These are phyloP conservation scores for Suillus clintonianus DNA, from an alignment of 768 basidiomycete species.

Conservation along the genomic window DNA sequence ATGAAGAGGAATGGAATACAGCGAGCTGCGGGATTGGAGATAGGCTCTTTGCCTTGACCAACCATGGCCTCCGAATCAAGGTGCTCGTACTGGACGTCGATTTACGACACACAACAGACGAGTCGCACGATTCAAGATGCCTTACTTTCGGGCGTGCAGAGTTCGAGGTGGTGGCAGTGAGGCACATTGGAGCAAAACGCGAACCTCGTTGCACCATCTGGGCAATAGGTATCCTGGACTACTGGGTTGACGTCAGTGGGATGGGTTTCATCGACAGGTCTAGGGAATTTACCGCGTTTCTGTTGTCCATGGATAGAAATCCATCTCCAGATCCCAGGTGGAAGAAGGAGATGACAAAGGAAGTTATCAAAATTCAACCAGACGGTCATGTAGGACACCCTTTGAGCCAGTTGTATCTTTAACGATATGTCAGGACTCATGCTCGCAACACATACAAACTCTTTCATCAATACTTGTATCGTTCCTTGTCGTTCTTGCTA, in stretches of 20 bases:
- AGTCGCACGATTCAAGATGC: not conserved
- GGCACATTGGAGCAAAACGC: not conserved
- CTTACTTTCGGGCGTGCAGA: not conserved
- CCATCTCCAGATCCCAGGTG: not conserved
- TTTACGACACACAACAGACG: not conserved
- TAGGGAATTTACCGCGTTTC: constrained; percentile 2
- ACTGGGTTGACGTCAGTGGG: not conserved
- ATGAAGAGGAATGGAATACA: constrained; percentile 5
- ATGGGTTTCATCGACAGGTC: not conserved
- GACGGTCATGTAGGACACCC: not conserved
- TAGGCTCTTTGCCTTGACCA: constrained; percentile 11
- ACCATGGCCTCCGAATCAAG: constrained; percentile 12
- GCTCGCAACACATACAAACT: not conserved
- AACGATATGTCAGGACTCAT: not conserved
- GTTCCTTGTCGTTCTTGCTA: too few species aligned
- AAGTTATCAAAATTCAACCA: not conserved
- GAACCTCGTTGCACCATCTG: not conserved
- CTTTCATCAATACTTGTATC: too few species aligned
- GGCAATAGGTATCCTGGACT: constrained; percentile 11
- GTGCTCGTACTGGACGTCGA: not conserved
- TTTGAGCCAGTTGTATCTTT: not conserved
- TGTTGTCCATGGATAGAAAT: not conserved
- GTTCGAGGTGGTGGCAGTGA: not conserved
- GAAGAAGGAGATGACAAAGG: constrained; percentile 5
- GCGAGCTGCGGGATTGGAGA: not conserved